Conservation (phyloP, 345 rosid genomes). For the Gossypium bickii region DNA sequence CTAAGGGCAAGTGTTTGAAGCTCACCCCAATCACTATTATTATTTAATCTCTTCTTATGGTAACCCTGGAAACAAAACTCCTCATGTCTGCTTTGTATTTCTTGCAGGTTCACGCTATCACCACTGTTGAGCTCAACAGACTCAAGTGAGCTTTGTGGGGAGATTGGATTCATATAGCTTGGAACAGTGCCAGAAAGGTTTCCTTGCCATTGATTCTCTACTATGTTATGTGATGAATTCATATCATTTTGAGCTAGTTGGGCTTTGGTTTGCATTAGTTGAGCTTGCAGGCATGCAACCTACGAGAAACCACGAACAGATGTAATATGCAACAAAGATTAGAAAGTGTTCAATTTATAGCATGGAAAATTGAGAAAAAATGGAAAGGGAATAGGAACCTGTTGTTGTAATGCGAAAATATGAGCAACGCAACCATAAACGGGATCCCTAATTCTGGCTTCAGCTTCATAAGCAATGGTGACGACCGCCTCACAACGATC, state of each 20-base stretch:
- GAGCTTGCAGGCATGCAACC: conserved; percentile 88
- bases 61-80: conserved; percentile 31
- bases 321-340: neutral
- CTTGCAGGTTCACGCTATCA: conserved; percentile 29
- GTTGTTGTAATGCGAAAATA: conserved; percentile 64
- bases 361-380: neutral
- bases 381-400: conserved; percentile 28
- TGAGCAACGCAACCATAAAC: conserved; percentile 76
- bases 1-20: conserved; percentile 79
- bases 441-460: conserved; percentile 65
- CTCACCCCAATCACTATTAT: conserved; percentile 54
- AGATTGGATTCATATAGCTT: conserved; percentile 42
- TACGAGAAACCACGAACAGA: conserved; percentile 11
- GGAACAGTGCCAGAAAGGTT: conserved; percentile 2
- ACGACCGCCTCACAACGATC: conserved; percentile 71
- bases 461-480: conserved; percentile 70
- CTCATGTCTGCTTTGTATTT: conserved; percentile 34
- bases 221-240: conserved; percentile 20
- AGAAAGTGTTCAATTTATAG: neutral
- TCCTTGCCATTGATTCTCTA: conserved; percentile 39
- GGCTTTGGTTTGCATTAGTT: conserved; percentile 79
- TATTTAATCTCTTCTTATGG: conserved; percentile 41
- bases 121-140: conserved; percentile 35
- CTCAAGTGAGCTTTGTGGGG: conserved; percentile 73
- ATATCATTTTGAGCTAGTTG: conserved; percentile 48